Evolutionary conservation across 495 filamentous ascomycete genomes (phyloP).

Genomic region (Elasticomyces elasticus): DNA sequence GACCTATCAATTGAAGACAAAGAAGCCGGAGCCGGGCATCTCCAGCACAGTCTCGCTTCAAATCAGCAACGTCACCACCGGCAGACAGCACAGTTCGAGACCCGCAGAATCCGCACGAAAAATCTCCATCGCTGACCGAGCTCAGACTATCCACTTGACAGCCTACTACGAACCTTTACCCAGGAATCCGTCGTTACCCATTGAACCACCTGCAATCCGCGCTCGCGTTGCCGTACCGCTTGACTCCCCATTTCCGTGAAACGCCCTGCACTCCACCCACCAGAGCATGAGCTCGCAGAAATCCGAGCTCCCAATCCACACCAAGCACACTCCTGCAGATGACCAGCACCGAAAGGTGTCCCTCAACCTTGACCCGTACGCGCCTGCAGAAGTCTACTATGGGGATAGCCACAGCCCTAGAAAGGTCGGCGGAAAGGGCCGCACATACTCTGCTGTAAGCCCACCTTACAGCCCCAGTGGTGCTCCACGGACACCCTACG

Average conservation of each 20-base stretch:
- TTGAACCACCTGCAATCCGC: neutral
- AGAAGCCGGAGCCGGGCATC: neutral
- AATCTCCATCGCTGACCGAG: neutral
- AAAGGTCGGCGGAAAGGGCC: slow-evolving; percentile 28
- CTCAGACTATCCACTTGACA: neutral
- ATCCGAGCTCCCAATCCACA: slow-evolving; percentile 12
- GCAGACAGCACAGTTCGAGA: neutral
- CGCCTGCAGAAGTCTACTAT: slow-evolving; percentile 39
- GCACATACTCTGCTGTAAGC: slow-evolving; percentile 40
- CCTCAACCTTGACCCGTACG: slow-evolving; percentile 34
- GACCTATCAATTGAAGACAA: neutral
- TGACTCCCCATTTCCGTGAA: neutral
- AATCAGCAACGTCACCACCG: neutral
- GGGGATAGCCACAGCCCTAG: slow-evolving; percentile 30
- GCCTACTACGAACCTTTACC: neutral
- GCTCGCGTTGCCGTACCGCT: neutral
- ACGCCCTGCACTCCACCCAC: neutral
- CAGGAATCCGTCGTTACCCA: neutral
- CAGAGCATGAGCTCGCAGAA: slow-evolving; percentile 22
- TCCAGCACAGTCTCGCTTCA: neutral
- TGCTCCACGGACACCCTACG: neutral
- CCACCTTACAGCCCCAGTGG: neutral
- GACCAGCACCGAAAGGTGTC: slow-evolving; percentile 2
- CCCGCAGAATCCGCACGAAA: neutral
- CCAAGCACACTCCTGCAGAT: neutral